Evolutionary conservation across 148 eudicot species (phyloP).

Genomic region (Fagopyrum homotropicum): DNA sequence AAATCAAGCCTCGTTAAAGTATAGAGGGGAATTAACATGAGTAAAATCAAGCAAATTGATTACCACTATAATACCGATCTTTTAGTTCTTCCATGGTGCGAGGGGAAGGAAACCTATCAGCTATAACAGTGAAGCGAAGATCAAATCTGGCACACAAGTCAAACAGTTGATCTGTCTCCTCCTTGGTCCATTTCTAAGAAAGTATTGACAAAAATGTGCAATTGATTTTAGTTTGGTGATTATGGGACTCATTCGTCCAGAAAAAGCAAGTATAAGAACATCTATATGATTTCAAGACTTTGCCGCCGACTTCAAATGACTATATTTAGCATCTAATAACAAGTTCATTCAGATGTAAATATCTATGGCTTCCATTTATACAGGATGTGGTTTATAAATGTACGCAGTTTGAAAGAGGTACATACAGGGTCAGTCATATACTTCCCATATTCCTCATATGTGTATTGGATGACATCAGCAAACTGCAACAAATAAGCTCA

Average conservation of each 20-base stretch:
- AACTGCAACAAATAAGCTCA: slow-evolving; percentile 39
- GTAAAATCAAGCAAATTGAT: slow-evolving; percentile 2
- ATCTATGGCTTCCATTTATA: not conserved
- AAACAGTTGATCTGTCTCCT: slow-evolving; percentile 87
- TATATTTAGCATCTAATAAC: no score
- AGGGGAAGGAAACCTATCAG: slow-evolving; percentile 72
- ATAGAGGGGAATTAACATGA: slow-evolving; percentile 8
- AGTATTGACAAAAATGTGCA: not conserved
- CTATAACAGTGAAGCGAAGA: slow-evolving; percentile 72
- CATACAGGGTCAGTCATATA: slow-evolving; percentile 77
- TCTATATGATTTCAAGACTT: not conserved
- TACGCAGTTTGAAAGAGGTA: slow-evolving; percentile 16
- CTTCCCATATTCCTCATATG: slow-evolving; percentile 91
- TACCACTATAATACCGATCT: slow-evolving; percentile 85
- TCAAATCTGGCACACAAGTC: slow-evolving; percentile 79
- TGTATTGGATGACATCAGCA: slow-evolving; percentile 70
- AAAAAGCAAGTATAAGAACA: not conserved
- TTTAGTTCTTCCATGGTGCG: slow-evolving; percentile 82
- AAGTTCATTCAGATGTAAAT: not conserved
- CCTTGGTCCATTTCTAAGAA: slow-evolving; percentile 73
- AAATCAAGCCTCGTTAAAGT: not conserved
- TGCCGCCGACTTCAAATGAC: no score
- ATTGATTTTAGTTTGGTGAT: not conserved
- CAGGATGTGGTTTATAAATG: not conserved
- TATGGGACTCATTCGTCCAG: not conserved